These are phyloP conservation scores for Colletotrichum abscissum DNA, from an alignment of 2,329 filamentous ascomycete species.

Conservation along the genomic window DNA sequence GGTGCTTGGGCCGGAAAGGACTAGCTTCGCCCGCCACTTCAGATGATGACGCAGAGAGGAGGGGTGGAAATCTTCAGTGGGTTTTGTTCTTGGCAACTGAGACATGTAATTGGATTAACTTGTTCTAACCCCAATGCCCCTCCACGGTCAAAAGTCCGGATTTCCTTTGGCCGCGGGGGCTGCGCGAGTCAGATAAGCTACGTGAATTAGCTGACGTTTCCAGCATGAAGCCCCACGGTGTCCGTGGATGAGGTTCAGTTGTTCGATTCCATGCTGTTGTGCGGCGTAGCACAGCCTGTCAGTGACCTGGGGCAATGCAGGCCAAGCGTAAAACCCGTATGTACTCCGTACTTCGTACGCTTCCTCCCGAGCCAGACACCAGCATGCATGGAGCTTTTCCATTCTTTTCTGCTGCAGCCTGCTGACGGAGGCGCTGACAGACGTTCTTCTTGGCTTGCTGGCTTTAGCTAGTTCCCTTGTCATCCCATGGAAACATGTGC, in stretches of 20 bases:
- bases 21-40: neutral
- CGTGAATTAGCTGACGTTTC: neutral
- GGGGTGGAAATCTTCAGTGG: neutral
- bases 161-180: neutral
- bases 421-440: constrained; percentile 1
- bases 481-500: neutral
- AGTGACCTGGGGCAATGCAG: neutral
- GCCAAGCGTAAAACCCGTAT: neutral
- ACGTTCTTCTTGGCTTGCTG: neutral
- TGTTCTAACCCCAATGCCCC: neutral
- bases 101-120: constrained; percentile 10
- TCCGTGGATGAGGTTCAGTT: neutral
- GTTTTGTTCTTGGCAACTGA: neutral
- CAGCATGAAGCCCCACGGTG: neutral
- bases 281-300: neutral
- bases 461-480: neutral
- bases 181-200: constrained; percentile 23
- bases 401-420: constrained; percentile 11
- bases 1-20: neutral
- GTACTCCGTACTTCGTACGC: neutral
- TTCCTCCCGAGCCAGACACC: neutral
- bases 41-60: constrained; percentile 19
- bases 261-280: neutral
- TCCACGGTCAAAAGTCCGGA: neutral
- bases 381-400: neutral